Base-by-base conservation (phyloP, 1,139 yeast species). In the Suhomyces bolitotheri region DNA sequence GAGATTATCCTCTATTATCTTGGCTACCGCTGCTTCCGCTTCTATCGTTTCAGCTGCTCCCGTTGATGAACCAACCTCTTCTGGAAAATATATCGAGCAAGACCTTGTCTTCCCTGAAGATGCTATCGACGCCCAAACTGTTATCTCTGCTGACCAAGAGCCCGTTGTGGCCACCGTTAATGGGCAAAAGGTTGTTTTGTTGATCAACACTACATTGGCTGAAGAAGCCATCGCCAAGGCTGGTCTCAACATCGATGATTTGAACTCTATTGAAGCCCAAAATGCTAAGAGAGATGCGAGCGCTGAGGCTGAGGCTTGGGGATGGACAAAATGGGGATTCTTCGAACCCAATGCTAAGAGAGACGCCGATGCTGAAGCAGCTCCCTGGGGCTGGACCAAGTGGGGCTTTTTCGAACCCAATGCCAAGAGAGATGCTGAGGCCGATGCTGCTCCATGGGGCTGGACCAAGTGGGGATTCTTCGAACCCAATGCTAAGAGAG, bases 181-280 rank as follows among this genome's bases (percentile, higher is more conserved):
- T 25, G 56, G 54, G 11, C 44, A 48, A 24, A 46, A 42, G 29
- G 43, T 41, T 13, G 39, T 53, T 13, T 32, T 51, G 24, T 31
- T 51, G 24, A 46, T 53, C 36, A 53, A 53, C 42, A 33, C 52
- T 12, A 53, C 56, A 22, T 22, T 38, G 22, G 50, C 53, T 8
- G 46, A 41, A n/a, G 41, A 44, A 16, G 34, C 44, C 10, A 40
- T 40, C 14, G 22, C 15, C 7, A 13, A 23, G 9, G 20, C 36
- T 7, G 40, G 40, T 5, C 23, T 33, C 26, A 31, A 24, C 11
- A 27, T 35, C 9, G 42, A 39, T 7, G 37, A 23, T 13, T 41
- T 36, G 26, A 19, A 25, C 10, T 8, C 13, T n/a, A 15, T 31
- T 4, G 42, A 37, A 12, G 49, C 48, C 12, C 39, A 39, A n/a